Evolutionary conservation across 495 filamentous ascomycete species (phyloP).

Genomic region (Trichoderma parareesei): DNA sequence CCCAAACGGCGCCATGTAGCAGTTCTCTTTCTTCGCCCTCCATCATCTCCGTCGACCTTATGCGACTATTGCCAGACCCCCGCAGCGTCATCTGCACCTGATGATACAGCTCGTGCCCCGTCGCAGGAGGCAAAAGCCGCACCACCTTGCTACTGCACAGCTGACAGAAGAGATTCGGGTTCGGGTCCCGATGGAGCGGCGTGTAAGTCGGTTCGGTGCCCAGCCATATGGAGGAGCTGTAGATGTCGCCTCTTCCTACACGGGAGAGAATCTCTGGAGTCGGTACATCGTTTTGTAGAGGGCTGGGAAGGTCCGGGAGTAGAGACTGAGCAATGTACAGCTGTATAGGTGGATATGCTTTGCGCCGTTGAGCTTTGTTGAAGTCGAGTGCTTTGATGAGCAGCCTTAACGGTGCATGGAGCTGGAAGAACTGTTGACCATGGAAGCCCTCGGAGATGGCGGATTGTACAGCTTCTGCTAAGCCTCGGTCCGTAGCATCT

Average conservation of each 20-base stretch:
- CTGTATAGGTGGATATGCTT: slow-evolving; percentile 20
- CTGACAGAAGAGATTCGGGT: slow-evolving; percentile 89
- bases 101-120: slow-evolving; percentile 54
- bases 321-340: slow-evolving; percentile 83
- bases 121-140: slow-evolving; percentile 54
- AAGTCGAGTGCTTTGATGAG: slow-evolving; percentile 28
- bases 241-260: slow-evolving; percentile 66
- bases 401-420: slow-evolving; percentile 30
- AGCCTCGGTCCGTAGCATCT: background rate
- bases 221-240: slow-evolving; percentile 81
- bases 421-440: slow-evolving; percentile 22
- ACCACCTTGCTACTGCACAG: slow-evolving; percentile 65
- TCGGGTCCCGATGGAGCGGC: slow-evolving; percentile 85
- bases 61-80: slow-evolving; percentile 38
- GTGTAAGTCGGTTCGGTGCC: slow-evolving; percentile 80
- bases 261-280: slow-evolving; percentile 53
- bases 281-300: slow-evolving; percentile 57
- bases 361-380: slow-evolving; percentile 16
- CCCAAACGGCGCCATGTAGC: slow-evolving; percentile 68
- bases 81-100: slow-evolving; percentile 43
- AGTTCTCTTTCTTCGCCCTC: slow-evolving; percentile 56
- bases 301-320: slow-evolving; percentile 52
- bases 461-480: slow-evolving; percentile 6
- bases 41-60: slow-evolving; percentile 93
- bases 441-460: background rate